Conservation (phyloP, 2,329 filamentous ascomycete genomes). For the Macroventuria anomochaeta region DNA sequence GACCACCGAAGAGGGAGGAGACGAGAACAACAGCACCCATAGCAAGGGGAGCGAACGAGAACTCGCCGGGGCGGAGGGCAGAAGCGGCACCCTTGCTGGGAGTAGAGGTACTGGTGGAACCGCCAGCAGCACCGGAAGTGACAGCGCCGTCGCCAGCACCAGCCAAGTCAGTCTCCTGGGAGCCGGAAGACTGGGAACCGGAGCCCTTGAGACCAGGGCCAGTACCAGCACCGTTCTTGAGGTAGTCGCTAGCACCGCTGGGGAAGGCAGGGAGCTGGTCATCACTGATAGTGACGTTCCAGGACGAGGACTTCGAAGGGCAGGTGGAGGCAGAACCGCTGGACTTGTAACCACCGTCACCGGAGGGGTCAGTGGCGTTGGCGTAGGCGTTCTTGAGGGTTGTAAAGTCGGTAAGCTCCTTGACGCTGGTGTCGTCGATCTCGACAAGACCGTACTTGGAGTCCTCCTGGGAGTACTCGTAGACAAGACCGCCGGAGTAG, state of each 20-base stretch:
- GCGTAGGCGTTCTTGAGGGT: conserved; percentile 60
- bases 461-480: conserved; percentile 82
- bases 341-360: conserved; percentile 66
- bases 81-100: conserved; percentile 52
- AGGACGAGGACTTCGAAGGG: conserved; percentile 60
- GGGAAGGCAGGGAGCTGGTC: conserved; percentile 65
- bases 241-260: conserved; percentile 60
- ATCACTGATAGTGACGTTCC: conserved; percentile 58
- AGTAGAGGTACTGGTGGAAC: conserved; percentile 22
- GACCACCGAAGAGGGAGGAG: conserved; percentile 62
- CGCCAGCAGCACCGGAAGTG: conserved; percentile 44
- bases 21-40: conserved; percentile 59
- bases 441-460: conserved; percentile 77
- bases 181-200: conserved; percentile 64
- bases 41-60: conserved; percentile 58
- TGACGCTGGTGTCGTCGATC: conserved; percentile 63
- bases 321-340: conserved; percentile 61
- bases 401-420: conserved; percentile 68
- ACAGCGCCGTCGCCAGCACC: conserved; percentile 58
- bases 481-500: conserved; percentile 95
- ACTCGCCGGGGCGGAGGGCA: conserved; percentile 53
- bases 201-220: conserved; percentile 62
- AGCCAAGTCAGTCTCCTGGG: conserved; percentile 52
- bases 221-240: conserved; percentile 64
- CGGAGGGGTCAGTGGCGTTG: conserved; percentile 59